These are phyloP conservation scores for Allantophomopsis lycopodina DNA, from an alignment of 2,329 filamentous ascomycete species.

Conservation along the genomic window DNA sequence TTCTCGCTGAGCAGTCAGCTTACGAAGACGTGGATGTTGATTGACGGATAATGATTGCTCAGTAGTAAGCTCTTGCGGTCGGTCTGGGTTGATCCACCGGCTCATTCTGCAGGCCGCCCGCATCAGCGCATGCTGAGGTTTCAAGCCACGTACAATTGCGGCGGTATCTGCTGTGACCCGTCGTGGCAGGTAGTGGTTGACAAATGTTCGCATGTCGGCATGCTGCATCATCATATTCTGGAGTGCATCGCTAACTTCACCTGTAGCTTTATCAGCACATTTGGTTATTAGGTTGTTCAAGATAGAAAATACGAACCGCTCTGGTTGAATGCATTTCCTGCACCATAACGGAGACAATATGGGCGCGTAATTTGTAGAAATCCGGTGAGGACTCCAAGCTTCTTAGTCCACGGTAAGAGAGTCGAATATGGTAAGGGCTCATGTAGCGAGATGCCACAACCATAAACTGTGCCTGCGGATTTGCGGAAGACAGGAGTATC, in stretches of 20 bases:
- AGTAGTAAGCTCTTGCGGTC: slow-evolving; percentile 2
- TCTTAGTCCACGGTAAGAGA: slow-evolving; percentile 9
- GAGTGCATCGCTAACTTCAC: slow-evolving; percentile 1
- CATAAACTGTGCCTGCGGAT: slow-evolving; percentile 8
- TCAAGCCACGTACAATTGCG: background rate
- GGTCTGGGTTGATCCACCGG: slow-evolving; percentile 2
- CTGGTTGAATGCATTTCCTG: slow-evolving; percentile 9
- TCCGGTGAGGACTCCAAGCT: slow-evolving; percentile 7
- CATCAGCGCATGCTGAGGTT: slow-evolving; percentile 3
- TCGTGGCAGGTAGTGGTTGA: slow-evolving; percentile 1
- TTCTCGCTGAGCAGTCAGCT: background rate
- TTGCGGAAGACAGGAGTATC: slow-evolving; percentile 13
- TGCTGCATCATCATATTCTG: slow-evolving; percentile 3
- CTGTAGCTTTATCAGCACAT: background rate
- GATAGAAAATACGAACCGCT: slow-evolving; percentile 6
- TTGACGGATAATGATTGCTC: slow-evolving; percentile 2
- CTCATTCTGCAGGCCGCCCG: slow-evolving; percentile 2
- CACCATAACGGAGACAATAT: slow-evolving; percentile 11
- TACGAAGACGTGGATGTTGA: slow-evolving; percentile 1
- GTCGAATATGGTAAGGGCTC: slow-evolving; percentile 9
- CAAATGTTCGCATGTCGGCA: slow-evolving; percentile 2
- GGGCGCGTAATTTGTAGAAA: slow-evolving; percentile 6
- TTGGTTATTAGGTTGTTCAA: background rate
- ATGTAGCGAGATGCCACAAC: slow-evolving; percentile 8
- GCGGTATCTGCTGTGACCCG: background rate